Conservation (phyloP, 1,284 basidiomycete genomes). For the Ganoderma lingzhi region DNA sequence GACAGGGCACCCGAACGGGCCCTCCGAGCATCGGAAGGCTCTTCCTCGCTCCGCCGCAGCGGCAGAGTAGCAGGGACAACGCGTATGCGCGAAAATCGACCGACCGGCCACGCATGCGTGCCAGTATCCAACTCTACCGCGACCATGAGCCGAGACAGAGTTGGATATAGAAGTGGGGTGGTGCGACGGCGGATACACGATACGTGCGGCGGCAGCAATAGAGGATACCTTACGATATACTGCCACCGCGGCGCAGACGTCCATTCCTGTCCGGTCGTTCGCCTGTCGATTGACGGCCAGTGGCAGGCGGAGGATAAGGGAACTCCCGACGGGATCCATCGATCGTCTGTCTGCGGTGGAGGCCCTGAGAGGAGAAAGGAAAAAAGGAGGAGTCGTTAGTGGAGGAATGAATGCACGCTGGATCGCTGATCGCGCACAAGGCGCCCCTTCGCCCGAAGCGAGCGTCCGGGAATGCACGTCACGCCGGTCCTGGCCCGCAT, state of each 20-base stretch:
- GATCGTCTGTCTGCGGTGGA: constrained; percentile 10
- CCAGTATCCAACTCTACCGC: not conserved
- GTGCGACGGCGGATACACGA: not conserved
- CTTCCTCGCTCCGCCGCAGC: not conserved
- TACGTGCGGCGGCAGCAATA: not conserved
- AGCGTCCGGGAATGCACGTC: constrained; percentile 15
- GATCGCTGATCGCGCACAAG: constrained; percentile 16
- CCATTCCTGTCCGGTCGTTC: constrained; percentile 17
- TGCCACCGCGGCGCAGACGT: constrained; percentile 25
- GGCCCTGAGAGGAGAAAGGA: constrained; percentile 5
- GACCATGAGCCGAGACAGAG: not conserved
- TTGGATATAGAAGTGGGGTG: not conserved
- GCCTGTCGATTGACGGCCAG: not conserved
- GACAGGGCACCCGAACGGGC: not conserved
- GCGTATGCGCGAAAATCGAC: not conserved
- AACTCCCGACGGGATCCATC: not conserved
- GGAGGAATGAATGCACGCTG: constrained; percentile 15
- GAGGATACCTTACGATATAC: constrained; percentile 8
- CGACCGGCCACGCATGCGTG: not conserved
- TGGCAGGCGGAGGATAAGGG: constrained; percentile 1
- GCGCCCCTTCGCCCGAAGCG: constrained; percentile 16
- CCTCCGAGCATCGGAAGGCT: constrained; percentile 1
- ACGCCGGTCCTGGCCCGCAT: not conserved
- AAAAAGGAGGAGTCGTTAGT: constrained; percentile 3
- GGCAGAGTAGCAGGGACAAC: not conserved